Base-by-base conservation (phyloP, 768 basidiomycete species). In the Rhizopogon salebrosus region DNA sequence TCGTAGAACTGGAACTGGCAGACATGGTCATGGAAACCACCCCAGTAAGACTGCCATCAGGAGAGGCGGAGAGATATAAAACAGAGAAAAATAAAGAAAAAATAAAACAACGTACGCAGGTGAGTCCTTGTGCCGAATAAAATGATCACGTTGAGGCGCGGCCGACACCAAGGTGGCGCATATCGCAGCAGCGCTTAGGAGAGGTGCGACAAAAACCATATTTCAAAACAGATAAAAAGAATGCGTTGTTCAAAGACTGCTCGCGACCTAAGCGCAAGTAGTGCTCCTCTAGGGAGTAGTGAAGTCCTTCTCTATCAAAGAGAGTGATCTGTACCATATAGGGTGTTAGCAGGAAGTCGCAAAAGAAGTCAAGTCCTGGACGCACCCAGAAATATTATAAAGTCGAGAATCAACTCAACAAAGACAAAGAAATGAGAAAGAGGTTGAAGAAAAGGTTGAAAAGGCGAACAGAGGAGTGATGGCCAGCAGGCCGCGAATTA, bases 371-470 rank as follows among this genome's bases (percentile, higher is more conserved):
- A 42, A 41, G 18, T 29, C 46, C 50, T 38, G 36, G 11, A 62
- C 72, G 58, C 54, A 79, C 80, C 80, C 76, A 73, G 74, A 71
- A 61, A 54, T 66, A 64, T 13, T 66, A 71, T 65, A 67, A n/a
- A 73, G 81, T 79, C 78, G 82, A 82, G 74, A 73, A 72, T 81
- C 85, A 78, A 85, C 79, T 82, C 82, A 82, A 82, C 79, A 66
- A 71, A 67, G 69, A 74, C 71, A 67, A 71, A 62, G 57, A 62
- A 58, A 59, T 54, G 48, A 55, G 57, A 63, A 70, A 68, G 58
- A 62, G 62, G 53, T 36, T 49, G 56, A 51, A 49, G 60, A 64
- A 65, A 67, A 57, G 61, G 62, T 54, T 55, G 55, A 43, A 51
- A 55, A 50, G 10, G 48, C 14, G 31, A 56, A 27, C 24, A 37